These are phyloP conservation scores for Sicyos edulis DNA, from an alignment of 306 rosid species.

Conservation along the genomic window DNA sequence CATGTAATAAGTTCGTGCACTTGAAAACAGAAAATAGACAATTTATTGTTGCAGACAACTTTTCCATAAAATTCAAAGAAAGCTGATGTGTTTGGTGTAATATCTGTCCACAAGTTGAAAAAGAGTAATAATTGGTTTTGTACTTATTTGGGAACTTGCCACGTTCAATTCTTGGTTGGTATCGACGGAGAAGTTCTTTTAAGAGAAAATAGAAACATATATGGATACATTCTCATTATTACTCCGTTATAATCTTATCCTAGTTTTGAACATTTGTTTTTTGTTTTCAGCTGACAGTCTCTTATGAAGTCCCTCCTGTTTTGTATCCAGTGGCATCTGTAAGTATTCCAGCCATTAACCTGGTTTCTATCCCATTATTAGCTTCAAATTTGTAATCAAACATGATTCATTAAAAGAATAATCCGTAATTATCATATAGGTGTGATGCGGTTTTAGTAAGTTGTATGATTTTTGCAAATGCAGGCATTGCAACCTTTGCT, in stretches of 20 bases:
- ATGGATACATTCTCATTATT: too few species aligned
- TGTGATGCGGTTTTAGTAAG: too few species aligned
- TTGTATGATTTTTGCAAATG: constrained; percentile 22
- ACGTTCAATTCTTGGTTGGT: too few species aligned
- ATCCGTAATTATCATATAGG: not conserved
- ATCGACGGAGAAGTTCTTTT: too few species aligned
- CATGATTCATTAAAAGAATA: constrained; percentile 1
- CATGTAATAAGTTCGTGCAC: too few species aligned
- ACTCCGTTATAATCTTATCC: too few species aligned
- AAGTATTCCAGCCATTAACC: constrained; percentile 22
- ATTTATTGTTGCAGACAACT: not conserved
- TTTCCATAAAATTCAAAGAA: not conserved
- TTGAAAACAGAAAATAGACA: too few species aligned
- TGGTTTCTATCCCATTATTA: not conserved
- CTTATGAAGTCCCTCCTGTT: constrained; percentile 86
- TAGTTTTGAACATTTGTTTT: not conserved
- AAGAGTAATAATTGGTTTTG: too few species aligned
- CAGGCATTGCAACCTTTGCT: constrained; percentile 91
- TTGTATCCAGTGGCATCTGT: constrained; percentile 90
- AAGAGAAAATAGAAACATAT: too few species aligned
- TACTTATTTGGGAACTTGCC: too few species aligned
- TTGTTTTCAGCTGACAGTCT: constrained; percentile 72
- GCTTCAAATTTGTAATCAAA: not conserved
- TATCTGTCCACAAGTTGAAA: too few species aligned
- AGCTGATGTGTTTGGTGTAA: too few species aligned